phyloP scores from a whole-genome alignment of 2,329 filamentous ascomycete genomes.

The Phialophora tarda region DNA sequence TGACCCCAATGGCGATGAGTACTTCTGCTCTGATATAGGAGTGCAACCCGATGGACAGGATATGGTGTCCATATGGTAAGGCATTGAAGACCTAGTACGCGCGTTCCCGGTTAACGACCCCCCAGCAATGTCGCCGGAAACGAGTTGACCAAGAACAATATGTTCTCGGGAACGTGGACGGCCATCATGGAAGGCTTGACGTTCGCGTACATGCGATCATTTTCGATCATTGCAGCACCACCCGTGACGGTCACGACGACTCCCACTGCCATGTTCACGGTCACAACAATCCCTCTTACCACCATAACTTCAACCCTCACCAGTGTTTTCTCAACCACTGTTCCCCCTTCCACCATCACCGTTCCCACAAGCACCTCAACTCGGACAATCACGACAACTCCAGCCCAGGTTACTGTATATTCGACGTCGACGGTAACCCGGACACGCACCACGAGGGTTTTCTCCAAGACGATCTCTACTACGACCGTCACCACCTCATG shows the following conservation, averaged over 20 bases:
- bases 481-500: constrained; percentile 32
- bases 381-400: constrained; percentile 30
- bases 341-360: constrained; percentile 30
- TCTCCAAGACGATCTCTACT: constrained; percentile 26
- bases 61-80: constrained; percentile 37
- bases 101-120: constrained; percentile 8
- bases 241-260: constrained; percentile 31
- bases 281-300: constrained; percentile 29
- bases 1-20: constrained; percentile 36
- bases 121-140: constrained; percentile 36
- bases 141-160: constrained; percentile 32
- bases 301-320: constrained; percentile 33
- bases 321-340: constrained; percentile 26
- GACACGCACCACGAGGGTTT: constrained; percentile 28
- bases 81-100: not conserved
- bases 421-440: constrained; percentile 30
- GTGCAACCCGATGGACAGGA: constrained; percentile 32
- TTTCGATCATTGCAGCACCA: constrained; percentile 36
- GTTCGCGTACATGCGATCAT: constrained; percentile 36
- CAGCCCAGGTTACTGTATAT: constrained; percentile 30
- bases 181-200: constrained; percentile 37
- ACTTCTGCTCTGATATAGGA: constrained; percentile 38
- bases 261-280: constrained; percentile 33
- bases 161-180: constrained; percentile 37
- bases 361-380: constrained; percentile 31